Percentiles rank a stretch among this genome's conserved stretches.
These are phyloP conservation scores for Zoysia japonica DNA, from an alignment of 176 grass and related monocot genomes.

Conservation along the genomic window DNA sequence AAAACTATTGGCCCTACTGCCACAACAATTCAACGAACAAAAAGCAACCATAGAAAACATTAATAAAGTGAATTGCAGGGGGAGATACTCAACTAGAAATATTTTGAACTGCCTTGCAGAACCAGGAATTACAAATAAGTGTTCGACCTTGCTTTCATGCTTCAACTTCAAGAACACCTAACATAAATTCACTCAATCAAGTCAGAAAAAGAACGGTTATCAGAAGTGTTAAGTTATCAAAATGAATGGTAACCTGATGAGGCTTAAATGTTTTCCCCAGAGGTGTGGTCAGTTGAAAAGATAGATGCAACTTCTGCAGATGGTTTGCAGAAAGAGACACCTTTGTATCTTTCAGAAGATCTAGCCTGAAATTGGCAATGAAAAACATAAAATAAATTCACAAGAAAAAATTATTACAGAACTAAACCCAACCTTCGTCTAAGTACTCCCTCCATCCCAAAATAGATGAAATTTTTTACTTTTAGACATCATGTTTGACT, in stretches of 20 bases:
- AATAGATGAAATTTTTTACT: too few species aligned
- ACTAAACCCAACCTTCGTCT: not conserved
- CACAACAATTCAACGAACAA: not conserved
- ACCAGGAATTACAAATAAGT: slow-evolving; percentile 75
- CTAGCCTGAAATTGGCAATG: slow-evolving; percentile 66
- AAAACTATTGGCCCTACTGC: slow-evolving; percentile 2
- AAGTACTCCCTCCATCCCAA: not conserved
- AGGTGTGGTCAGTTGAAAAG: slow-evolving; percentile 76
- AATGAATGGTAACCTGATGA: slow-evolving; percentile 65
- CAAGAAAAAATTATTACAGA: not conserved
- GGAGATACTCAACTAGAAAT: slow-evolving; percentile 61
- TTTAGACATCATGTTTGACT: too few species aligned
- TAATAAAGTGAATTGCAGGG: slow-evolving; percentile 14
- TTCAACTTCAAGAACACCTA: slow-evolving; percentile 86
- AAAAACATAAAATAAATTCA: slow-evolving; percentile 21
- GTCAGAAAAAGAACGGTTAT: slow-evolving; percentile 22
- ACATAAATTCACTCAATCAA: slow-evolving; percentile 35
- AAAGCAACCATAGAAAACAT: not conserved
- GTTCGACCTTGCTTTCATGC: slow-evolving; percentile 94
- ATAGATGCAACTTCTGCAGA: slow-evolving; percentile 79
- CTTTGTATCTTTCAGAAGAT: slow-evolving; percentile 64
- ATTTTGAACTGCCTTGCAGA: slow-evolving; percentile 85
- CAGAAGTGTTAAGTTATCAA: slow-evolving; percentile 13
- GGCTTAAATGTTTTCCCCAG: slow-evolving; percentile 83
- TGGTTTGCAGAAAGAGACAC: slow-evolving; percentile 81